Percentiles rank a stretch among this genome's conserved stretches.
These are phyloP conservation scores for Rhodotorula sp. DNA, from an alignment of 1,284 basidiomycete genomes.

Conservation along the genomic window DNA sequence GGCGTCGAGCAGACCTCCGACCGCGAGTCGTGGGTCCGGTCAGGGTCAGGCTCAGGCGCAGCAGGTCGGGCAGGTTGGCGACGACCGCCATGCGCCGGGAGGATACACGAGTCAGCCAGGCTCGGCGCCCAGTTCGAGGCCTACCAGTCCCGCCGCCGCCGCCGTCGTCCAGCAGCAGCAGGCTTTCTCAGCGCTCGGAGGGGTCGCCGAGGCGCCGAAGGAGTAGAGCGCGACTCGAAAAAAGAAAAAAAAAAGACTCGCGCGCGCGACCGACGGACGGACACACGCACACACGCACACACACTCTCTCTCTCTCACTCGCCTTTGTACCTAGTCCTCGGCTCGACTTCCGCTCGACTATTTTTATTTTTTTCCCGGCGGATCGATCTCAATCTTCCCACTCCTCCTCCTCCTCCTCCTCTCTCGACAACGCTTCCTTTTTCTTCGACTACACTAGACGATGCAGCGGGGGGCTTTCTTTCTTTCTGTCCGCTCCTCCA, in stretches of 20 bases:
- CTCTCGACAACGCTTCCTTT: background rate
- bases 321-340: background rate
- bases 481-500: background rate
- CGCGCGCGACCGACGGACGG: no score
- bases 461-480: background rate
- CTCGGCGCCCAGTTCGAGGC: background rate
- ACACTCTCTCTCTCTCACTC: no score
- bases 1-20: background rate
- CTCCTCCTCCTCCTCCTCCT: background rate
- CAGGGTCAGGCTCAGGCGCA: no score
- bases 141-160: constrained; percentile 4
- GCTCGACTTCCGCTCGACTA: no score
- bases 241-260: no score
- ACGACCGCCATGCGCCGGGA: background rate
- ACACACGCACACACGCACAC: no score
- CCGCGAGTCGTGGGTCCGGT: background rate
- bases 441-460: constrained; percentile 3
- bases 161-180: background rate
- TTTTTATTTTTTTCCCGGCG: background rate
- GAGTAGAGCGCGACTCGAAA: no score
- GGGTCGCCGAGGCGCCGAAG: background rate
- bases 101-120: background rate
- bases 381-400: background rate
- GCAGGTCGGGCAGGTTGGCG: constrained; percentile 2
- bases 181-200: background rate